Evolutionary conservation across 176 grass and related monocot species (phyloP).

Genomic region (Phoenix dactylifera): DNA sequence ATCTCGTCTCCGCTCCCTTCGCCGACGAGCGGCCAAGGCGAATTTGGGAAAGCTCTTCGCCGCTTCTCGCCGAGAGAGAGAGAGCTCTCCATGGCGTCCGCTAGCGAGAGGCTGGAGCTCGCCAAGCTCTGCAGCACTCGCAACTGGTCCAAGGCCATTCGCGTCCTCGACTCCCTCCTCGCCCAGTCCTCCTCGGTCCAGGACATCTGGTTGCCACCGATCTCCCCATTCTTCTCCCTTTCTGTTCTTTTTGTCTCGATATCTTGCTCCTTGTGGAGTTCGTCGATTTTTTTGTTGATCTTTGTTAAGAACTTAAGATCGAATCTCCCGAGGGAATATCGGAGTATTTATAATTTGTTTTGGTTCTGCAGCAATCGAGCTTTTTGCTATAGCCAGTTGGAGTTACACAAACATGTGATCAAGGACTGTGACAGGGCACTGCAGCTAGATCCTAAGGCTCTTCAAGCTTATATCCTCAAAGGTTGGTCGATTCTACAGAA

Average conservation of each 20-base stretch:
- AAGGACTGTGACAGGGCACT: conserved; percentile 90
- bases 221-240: background rate
- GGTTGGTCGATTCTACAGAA: conserved; percentile 20
- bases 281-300: too few relatives aligned
- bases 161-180: conserved; percentile 68
- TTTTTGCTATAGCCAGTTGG: conserved; percentile 91
- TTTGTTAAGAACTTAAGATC: too few relatives aligned
- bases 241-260: background rate
- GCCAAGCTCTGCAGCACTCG: conserved; percentile 59
- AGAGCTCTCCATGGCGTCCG: conserved; percentile 2
- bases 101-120: conserved; percentile 71
- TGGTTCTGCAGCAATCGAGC: conserved; percentile 71
- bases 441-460: conserved; percentile 46
- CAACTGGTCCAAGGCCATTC: conserved; percentile 98
- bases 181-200: conserved; percentile 64
- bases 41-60: conserved; percentile 3
- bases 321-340: too few relatives aligned
- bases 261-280: background rate
- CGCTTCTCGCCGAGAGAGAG: background rate
- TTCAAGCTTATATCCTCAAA: conserved; percentile 93
- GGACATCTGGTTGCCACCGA: conserved; percentile 64
- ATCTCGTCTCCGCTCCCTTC: background rate
- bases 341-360: too few relatives aligned
- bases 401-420: conserved; percentile 95
- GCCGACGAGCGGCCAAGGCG: conserved; percentile 12